Evolutionary conservation across 2,329 filamentous ascomycete genomes (phyloP).

Genomic region (Alternaria sp.): DNA sequence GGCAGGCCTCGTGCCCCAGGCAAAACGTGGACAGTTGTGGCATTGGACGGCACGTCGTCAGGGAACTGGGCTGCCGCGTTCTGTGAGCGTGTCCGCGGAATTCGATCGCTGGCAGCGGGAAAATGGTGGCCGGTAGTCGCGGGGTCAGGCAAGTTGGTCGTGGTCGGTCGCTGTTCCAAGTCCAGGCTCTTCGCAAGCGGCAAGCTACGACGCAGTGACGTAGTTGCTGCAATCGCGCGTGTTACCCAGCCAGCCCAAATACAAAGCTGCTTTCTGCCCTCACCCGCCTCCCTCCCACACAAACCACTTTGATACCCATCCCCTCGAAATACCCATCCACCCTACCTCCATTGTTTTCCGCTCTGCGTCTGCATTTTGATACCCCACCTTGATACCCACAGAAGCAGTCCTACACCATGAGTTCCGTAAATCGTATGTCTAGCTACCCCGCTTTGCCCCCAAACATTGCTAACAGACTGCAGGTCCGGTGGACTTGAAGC

Average conservation of each 20-base stretch:
- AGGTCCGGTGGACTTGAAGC: conserved; percentile 70
- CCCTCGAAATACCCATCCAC: conserved; percentile 12
- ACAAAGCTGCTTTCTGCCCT: conserved; percentile 25
- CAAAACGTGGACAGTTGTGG: background rate
- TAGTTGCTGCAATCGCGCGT: conserved; percentile 21
- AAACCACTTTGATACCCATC: conserved; percentile 13
- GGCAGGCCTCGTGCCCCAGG: background rate
- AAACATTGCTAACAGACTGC: conserved; percentile 65
- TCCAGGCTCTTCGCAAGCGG: conserved; percentile 10
- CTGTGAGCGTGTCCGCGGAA: background rate
- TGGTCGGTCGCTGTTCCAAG: conserved; percentile 6
- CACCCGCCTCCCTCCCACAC: conserved; percentile 11
- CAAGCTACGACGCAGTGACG: conserved; percentile 18
- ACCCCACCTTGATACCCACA: conserved; percentile 39
- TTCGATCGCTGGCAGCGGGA: background rate
- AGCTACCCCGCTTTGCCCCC: conserved; percentile 5
- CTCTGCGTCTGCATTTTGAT: conserved; percentile 37
- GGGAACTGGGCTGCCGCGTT: background rate
- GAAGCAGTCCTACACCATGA: conserved; percentile 29
- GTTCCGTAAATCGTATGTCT: conserved; percentile 36
- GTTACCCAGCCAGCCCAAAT: conserved; percentile 21
- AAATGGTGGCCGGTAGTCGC: conserved; percentile 3
- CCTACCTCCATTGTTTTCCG: conserved; percentile 26
- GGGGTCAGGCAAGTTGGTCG: conserved; percentile 10
- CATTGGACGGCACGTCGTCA: background rate